Evolutionary conservation across 352 stramenopile genomes (phyloP).

Genomic region (Phytophthora podocarpi): DNA sequence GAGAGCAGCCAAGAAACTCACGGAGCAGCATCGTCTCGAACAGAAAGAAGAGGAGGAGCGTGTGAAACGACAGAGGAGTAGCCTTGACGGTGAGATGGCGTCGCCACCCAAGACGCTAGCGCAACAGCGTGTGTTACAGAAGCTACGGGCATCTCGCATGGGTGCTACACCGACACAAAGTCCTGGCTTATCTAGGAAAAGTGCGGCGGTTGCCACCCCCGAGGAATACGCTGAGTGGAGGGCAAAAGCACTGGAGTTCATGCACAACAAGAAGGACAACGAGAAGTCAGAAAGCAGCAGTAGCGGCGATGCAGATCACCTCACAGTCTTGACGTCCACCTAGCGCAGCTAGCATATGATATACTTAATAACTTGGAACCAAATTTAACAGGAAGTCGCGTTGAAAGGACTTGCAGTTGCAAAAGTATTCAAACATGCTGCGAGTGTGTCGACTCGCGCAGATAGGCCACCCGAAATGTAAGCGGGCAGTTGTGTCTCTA

Average conservation of each 20-base stretch:
- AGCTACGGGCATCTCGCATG: constrained; percentile 18
- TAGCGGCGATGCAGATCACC: background rate
- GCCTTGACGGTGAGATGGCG: constrained; percentile 4
- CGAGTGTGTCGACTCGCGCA: background rate
- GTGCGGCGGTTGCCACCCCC: constrained; percentile 14
- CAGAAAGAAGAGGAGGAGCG: constrained; percentile 36
- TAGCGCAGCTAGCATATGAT: background rate
- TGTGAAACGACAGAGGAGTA: constrained; percentile 27
- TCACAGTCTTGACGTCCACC: constrained; percentile 11
- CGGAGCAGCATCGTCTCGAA: constrained; percentile 24
- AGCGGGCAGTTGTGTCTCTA: constrained; percentile 20
- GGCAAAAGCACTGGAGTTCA: constrained; percentile 32
- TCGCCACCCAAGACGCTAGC: constrained; percentile 17
- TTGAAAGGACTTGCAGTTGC: background rate
- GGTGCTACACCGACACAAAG: background rate
- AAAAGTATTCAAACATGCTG: constrained; percentile 16
- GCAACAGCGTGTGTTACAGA: constrained; percentile 28
- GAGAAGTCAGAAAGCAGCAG: constrained; percentile 1
- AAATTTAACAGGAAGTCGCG: no score
- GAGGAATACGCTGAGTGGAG: constrained; percentile 44
- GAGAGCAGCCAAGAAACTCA: constrained; percentile 21
- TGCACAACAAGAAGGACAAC: constrained; percentile 33
- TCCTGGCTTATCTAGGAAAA: background rate
- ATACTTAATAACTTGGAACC: background rate
- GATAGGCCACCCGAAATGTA: background rate